A percentile compares a stretch with the other conserved stretches of the same genome.
Conservation (phyloP, 345 rosid genomes). For the Rhodamnia rubescens region DNA sequence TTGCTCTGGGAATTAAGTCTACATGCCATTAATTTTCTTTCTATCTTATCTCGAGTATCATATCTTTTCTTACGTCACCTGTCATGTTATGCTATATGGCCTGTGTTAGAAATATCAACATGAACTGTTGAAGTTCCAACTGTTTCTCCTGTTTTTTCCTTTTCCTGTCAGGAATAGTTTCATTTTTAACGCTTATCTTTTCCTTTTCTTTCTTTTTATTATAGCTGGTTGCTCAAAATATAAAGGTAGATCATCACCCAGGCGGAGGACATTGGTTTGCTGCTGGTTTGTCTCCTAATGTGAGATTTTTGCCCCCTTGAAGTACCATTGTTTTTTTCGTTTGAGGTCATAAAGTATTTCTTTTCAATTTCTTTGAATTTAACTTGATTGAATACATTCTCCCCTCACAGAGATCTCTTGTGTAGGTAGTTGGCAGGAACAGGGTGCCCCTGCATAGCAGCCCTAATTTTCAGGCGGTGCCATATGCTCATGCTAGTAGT, state of each 20-base stretch:
- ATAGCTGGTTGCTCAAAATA: constrained; percentile 80
- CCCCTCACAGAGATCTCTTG: background rate
- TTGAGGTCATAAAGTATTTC: constrained; percentile 1
- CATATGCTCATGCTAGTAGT: constrained; percentile 66
- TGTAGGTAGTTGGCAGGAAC: constrained; percentile 64
- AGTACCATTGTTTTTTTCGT: constrained; percentile 4
- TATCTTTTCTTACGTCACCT: background rate
- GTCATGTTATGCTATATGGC: background rate
- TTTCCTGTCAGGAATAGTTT: background rate
- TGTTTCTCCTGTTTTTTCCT: background rate
- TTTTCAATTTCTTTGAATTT: background rate
- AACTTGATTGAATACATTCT: background rate
- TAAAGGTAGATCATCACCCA: constrained; percentile 96
- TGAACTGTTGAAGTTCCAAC: background rate
- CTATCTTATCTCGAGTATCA: background rate
- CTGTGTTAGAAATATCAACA: background rate
- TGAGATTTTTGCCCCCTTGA: constrained; percentile 23
- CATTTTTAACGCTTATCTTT: background rate
- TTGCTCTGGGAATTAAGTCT: background rate
- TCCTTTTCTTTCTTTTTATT: background rate
- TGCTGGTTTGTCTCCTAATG: constrained; percentile 98
- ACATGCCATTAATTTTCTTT: background rate
- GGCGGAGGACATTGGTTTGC: constrained; percentile 99
- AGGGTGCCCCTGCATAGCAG: constrained; percentile 62
- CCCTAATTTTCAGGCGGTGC: constrained; percentile 67